Evolutionary conservation across 495 filamentous ascomycete species (phyloP).

Genomic region (Xylaria palmicola): DNA sequence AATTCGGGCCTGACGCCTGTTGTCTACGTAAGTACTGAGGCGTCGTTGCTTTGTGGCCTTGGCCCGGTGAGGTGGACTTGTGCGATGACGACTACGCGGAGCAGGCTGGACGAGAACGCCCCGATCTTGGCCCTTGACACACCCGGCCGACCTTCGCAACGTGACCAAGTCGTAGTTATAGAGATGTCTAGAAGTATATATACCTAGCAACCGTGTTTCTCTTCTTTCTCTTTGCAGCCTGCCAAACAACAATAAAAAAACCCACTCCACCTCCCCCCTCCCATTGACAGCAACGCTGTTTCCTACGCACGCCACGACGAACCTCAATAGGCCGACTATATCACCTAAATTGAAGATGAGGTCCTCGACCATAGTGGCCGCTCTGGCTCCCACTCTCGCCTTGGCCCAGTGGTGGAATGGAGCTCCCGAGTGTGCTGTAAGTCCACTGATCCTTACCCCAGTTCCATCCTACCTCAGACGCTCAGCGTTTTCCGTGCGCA

Average conservation of each 20-base stretch:
- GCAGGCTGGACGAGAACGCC: constrained; percentile 1
- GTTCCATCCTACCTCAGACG: not conserved
- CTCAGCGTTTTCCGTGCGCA: not conserved
- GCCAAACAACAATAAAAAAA: no score
- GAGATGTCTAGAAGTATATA: not conserved
- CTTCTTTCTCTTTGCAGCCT: not conserved
- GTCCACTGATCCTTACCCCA: constrained; percentile 16
- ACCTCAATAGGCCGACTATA: no score
- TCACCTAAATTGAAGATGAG: constrained; percentile 22
- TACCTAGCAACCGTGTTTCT: not conserved
- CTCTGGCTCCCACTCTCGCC: constrained; percentile 18
- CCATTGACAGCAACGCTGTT: no score
- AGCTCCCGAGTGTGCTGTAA: constrained; percentile 45
- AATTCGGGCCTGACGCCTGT: not conserved
- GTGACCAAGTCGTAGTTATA: no score
- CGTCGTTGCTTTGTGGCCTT: not conserved
- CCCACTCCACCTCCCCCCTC: no score
- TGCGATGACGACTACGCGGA: constrained; percentile 3
- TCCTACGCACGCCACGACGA: no score
- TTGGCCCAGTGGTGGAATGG: constrained; percentile 41
- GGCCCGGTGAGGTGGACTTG: not conserved
- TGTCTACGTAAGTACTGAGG: not conserved
- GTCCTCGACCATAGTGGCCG: constrained; percentile 17
- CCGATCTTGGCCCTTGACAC: not conserved
- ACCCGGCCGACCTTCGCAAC: not conserved